Evolutionary conservation across 176 grass and related monocot species (phyloP), one percentile per base, ranked within the genome.

Genomic region (Hsuehochloa calcarea): DNA sequence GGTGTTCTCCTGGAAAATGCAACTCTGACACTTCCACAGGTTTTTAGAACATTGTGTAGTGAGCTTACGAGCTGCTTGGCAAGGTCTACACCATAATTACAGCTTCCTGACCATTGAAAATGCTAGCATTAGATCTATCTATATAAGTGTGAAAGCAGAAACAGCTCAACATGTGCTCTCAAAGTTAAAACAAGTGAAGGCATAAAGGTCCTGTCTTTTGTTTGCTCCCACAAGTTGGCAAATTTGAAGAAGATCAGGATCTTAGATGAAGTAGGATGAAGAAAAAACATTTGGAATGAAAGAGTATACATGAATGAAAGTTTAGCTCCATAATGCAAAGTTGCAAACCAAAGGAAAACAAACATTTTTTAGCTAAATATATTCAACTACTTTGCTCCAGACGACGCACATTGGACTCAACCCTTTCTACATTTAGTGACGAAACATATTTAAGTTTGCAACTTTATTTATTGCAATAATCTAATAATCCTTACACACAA

Each of bases 1-100:
- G 93, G 91, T 27, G 96, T 98, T 91, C 96, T 95, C 80, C 96
- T 94, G 43, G 96, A 98, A 83, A 98, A 98, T 43, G 96, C 95
- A 85, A 98, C 88, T 84, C 93, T 95, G 31, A 92, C 91, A 70
- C 90, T 94, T 82, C 93, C 96, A 94, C 91, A 95, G 31, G 87
- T 98, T 75, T 91, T 72, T 22, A 89, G 37, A 71, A 87, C 90
- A 73, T 94, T 94, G 16, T 89, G 69, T 34, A 98, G 46, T 65
- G 96, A 94, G 62, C 29, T 89, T 47, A 98, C 68, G 61, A 98
- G 78, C 77, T 98, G 86, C 61, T 78, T 86, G 66, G 88, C 91
- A 78, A 98, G 91, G 51, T 90, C 88, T 54, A 89, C 29, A 90
- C 87, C 91, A 86, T 98, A 98, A 74, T 88, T 95, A 85, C 96